Base-by-base conservation (phyloP, 768 basidiomycete genomes). In the Collybia nuda region DNA sequence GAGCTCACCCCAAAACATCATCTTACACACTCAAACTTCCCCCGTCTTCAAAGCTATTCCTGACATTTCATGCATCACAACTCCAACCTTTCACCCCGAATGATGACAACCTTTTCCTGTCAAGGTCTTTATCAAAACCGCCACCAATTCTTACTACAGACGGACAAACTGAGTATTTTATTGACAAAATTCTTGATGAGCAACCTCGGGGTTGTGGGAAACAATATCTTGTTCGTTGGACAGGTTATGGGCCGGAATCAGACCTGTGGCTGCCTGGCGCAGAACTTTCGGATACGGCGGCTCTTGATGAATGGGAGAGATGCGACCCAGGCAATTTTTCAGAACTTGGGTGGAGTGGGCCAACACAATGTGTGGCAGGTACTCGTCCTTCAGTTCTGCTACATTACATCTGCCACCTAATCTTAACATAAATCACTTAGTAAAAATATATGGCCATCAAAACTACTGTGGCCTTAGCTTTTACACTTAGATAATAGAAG, bases 181-280 rank as follows among this genome's bases (percentile, higher is more conserved):
- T 48, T 0, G 38, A 48, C 9, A 14, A 24, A 2, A 40, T 48
- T 32, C 21, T 48, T 14, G 38, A 48, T 15, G n/a, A 38, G 21
- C n/a, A 26, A 6, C 21, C 24, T 8, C 6, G 23, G 6, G 36
- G 47, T 6, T 17, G 22, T 7, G 36, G 47, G 6, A 14, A n/a
- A 5, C 47, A 48, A 17, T 38, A 39, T 8, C 40, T 48, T 21
- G 47, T 48, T 0, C 48, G 54, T 0, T 72, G 67, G 69, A 6
- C 9, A 1, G 66, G 67, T 1, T 67, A 64, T 28, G 54, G 63
- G 0, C 26, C 52, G 0, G 56, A 59, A 5, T 21, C 60, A 17
- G 56, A 71, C 44, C 11, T n/a, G 3, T 73, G 67, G 68, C 40
- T 69, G 12, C 51, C 62, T 0, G 35, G 53, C 5, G 2, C 9